These are phyloP conservation scores for Fraxinus baroniana DNA, from an alignment of 305 asterid genomes.

Conservation along the genomic window DNA sequence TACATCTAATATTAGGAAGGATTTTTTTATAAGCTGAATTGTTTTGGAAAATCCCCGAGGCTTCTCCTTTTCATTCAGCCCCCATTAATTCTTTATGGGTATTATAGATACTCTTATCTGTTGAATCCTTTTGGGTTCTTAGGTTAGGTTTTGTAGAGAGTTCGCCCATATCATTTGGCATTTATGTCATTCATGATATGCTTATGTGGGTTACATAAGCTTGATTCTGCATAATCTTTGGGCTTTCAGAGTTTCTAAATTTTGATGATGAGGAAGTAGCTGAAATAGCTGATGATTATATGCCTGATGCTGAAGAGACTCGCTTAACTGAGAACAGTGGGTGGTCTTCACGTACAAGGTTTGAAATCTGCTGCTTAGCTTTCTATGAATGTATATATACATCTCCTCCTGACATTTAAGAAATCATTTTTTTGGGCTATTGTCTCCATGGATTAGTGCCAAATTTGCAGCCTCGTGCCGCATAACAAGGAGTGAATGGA, in stretches of 20 bases:
- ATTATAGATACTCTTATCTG: not conserved
- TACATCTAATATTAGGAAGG: not conserved
- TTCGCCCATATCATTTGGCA: not conserved
- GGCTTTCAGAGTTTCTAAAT: slow-evolving; percentile 74
- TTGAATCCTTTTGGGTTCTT: not conserved
- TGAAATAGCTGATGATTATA: slow-evolving; percentile 64
- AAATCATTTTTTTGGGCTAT: not conserved
- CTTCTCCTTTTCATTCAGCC: not conserved
- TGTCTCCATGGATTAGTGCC: not conserved
- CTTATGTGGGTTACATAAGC: not conserved
- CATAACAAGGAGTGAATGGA: not conserved
- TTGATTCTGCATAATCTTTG: slow-evolving; percentile 24
- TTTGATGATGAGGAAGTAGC: slow-evolving; percentile 77
- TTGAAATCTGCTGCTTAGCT: not conserved
- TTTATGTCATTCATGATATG: not conserved
- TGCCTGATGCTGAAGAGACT: slow-evolving; percentile 57
- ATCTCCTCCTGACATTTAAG: not conserved
- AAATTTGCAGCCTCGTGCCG: not conserved
- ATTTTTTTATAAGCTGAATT: not conserved
- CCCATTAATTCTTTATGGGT: not conserved
- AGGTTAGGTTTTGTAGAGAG: not conserved
- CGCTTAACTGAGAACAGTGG: slow-evolving; percentile 75
- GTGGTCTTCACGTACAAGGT: slow-evolving; percentile 99
- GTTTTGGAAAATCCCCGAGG: not conserved
- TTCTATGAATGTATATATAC: not conserved